Evolutionary conservation across 768 basidiomycete genomes (phyloP).

Genomic region (Podaxis mareebaensis): DNA sequence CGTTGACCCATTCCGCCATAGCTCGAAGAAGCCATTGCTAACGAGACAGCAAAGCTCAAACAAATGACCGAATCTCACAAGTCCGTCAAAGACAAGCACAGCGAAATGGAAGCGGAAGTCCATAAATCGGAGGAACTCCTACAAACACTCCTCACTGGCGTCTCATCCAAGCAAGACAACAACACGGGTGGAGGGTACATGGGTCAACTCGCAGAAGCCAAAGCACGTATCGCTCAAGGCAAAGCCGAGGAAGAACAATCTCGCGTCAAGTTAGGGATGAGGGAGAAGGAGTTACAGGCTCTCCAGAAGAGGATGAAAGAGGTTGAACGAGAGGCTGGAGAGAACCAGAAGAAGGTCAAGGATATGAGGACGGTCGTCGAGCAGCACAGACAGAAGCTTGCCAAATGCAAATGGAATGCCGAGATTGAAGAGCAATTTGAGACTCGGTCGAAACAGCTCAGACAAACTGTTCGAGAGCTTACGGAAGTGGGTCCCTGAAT

Average conservation of each 20-base stretch:
- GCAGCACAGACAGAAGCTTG: slow-evolving; percentile 42
- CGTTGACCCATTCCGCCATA: slow-evolving; percentile 27
- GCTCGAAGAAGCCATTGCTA: slow-evolving; percentile 57
- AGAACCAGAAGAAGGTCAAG: slow-evolving; percentile 70
- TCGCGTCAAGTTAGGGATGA: slow-evolving; percentile 72
- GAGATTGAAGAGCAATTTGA: too few relatives aligned
- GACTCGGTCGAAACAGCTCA: too few relatives aligned
- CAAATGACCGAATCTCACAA: slow-evolving; percentile 55
- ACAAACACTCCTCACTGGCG: slow-evolving; percentile 91
- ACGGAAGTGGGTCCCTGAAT: slow-evolving; percentile 24
- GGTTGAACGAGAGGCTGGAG: slow-evolving; percentile 81
- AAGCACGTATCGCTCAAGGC: slow-evolving; percentile 71
- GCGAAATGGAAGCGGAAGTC: slow-evolving; percentile 57
- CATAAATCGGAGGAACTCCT: slow-evolving; percentile 86
- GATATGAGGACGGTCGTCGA: slow-evolving; percentile 59
- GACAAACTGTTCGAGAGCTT: too few relatives aligned
- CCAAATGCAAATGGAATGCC: too few relatives aligned
- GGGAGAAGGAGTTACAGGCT: slow-evolving; percentile 73
- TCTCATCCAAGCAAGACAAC: slow-evolving; percentile 67
- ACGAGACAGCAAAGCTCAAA: slow-evolving; percentile 62
- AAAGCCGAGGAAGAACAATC: slow-evolving; percentile 84
- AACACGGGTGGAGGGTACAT: slow-evolving; percentile 88
- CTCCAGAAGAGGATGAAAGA: slow-evolving; percentile 82
- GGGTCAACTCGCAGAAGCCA: slow-evolving; percentile 91
- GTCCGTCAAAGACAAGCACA: slow-evolving; percentile 69